Evolutionary conservation across 2,329 filamentous ascomycete species (phyloP), one percentile per base, ranked within the genome.

Genomic region (Alternaria hordeiaustralica): DNA sequence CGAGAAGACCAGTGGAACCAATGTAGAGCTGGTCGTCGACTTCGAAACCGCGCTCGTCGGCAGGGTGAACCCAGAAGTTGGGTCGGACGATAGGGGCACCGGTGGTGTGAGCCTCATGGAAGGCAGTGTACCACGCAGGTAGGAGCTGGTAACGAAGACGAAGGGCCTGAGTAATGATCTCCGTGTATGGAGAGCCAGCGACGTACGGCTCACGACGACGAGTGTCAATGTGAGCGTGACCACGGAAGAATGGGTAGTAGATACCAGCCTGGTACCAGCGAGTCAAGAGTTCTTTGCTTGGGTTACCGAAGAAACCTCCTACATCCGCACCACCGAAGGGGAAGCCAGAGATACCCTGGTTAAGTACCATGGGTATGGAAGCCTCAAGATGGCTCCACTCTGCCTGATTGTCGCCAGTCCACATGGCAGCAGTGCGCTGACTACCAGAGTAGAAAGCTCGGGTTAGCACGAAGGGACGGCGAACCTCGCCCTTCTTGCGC

Each of bases 201-300:
- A 98, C 85, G 78, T 98, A 99, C 4, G 96, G 96, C 82, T 99
- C 96, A 56, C 96, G 91, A 25, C 96, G 91, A 49, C 96, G 93
- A 43, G 96, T 92, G 76, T 99, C 96, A 64, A 98, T 98, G 80
- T 99, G 96, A 7, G 96, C 96, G 78, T 99, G 96, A 2, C 89
- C 96, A 65, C 96, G 92, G 91, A 98, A 97, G 85, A 98, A 99
- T 8, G 96, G 96, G 79, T 98, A 98, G 85, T 97, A 99, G 60
- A 93, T 92, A 66, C 96, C 96, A 33, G 94, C 89, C 81, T 99
- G 96, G 82, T 97, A 99, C 96, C 96, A 99, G 43, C 96, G 90
- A 11, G 92, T 92, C 71, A 97, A 87, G 21, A 99, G 87, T 64
- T 99, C 95, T 75, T 94, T 94, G 73, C 92, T 92, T 0, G 96